Evolutionary conservation across 495 filamentous ascomycete genomes (phyloP).

Genomic region (Neurospora africana): DNA sequence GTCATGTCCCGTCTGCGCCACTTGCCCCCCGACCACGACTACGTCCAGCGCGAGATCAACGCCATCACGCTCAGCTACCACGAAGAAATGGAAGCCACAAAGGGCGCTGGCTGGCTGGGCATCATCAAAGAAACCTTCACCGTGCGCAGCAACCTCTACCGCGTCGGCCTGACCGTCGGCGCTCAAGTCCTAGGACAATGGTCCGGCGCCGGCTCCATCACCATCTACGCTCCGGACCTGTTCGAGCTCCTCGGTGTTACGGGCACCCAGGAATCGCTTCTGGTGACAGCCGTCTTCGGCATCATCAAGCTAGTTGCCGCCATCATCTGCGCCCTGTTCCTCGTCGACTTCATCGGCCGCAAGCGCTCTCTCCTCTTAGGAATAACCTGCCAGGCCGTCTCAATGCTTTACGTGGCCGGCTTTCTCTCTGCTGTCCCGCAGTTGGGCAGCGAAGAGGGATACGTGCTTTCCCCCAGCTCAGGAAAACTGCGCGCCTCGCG

Average conservation of each 20-base stretch:
- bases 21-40: constrained; percentile 36
- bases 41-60: constrained; percentile 39
- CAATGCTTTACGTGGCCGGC: constrained; percentile 59
- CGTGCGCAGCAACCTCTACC: constrained; percentile 51
- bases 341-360: constrained; percentile 64
- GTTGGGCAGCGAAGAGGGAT: constrained; percentile 26
- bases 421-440: constrained; percentile 49
- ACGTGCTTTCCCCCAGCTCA: constrained; percentile 13
- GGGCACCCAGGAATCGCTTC: constrained; percentile 49
- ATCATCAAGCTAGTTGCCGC: constrained; percentile 58
- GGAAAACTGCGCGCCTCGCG: constrained; percentile 29
- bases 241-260: constrained; percentile 55
- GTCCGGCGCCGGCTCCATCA: constrained; percentile 61
- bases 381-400: constrained; percentile 49
- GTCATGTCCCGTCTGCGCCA: constrained; percentile 41
- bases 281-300: constrained; percentile 61
- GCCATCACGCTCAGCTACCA: constrained; percentile 39
- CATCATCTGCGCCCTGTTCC: constrained; percentile 55
- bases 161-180: constrained; percentile 47
- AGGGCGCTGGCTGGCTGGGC: constrained; percentile 43
- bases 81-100: constrained; percentile 47
- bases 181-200: constrained; percentile 56
- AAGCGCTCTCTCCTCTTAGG: constrained; percentile 57
- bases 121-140: constrained; percentile 51
- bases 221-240: constrained; percentile 55